These are phyloP conservation scores for Neobulgaria alba DNA, from an alignment of 2,329 filamentous ascomycete species.

Conservation along the genomic window DNA sequence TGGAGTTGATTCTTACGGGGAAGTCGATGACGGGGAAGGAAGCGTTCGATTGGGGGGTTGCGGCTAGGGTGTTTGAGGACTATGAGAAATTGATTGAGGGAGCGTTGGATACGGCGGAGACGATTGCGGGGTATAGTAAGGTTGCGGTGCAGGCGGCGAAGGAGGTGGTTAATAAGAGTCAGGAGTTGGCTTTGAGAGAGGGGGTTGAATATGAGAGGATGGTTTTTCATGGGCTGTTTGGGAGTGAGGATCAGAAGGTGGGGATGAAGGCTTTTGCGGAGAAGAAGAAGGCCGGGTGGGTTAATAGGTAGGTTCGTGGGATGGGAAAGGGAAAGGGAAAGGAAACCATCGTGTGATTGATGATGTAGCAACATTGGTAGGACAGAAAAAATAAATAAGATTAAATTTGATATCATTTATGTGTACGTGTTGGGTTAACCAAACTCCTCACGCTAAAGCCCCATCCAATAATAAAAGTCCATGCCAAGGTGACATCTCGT, in stretches of 20 bases:
- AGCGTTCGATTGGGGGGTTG: conserved; percentile 84
- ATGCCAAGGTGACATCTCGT: too few species aligned
- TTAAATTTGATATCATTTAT: too few species aligned
- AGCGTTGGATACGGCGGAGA: conserved; percentile 75
- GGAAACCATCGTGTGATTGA: too few species aligned
- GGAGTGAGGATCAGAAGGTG: conserved; percentile 93
- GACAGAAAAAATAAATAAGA: too few species aligned
- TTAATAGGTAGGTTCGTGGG: conserved; percentile 57
- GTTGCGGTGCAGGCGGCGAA: conserved; percentile 87
- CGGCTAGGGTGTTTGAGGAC: conserved; percentile 69
- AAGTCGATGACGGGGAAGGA: conserved; percentile 76
- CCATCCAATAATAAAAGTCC: too few species aligned
- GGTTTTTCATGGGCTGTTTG: conserved; percentile 88
- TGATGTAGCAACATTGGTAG: too few species aligned
- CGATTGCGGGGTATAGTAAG: conserved; percentile 76
- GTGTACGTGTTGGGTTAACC: too few species aligned
- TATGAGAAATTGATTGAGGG: conserved; percentile 77
- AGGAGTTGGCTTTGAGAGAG: conserved; percentile 78
- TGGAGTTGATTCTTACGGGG: conserved; percentile 86
- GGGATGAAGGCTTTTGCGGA: conserved; percentile 92
- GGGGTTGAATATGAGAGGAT: conserved; percentile 92
- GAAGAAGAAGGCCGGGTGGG: conserved; percentile 91
- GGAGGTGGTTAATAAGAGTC: conserved; percentile 99
- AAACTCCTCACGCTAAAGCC: too few species aligned
- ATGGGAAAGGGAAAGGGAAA: too few species aligned